Evolutionary conservation across 352 stramenopile species (phyloP), one percentile per base, ranked within the genome.

Genomic region (Phytophthora pinifolia): DNA sequence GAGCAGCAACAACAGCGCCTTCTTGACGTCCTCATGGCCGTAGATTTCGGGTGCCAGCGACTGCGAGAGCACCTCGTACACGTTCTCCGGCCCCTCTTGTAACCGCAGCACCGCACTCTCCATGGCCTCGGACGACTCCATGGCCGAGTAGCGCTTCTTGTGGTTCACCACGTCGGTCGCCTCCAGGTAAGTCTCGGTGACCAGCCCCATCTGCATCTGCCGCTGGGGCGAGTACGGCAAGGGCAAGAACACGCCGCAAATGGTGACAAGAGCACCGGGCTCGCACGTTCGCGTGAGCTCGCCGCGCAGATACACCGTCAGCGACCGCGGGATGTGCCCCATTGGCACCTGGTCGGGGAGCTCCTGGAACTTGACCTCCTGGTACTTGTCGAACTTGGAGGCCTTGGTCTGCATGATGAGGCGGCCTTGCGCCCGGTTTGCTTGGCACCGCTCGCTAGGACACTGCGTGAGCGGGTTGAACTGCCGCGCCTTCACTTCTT

Each of bases 21-120:
- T 98, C 80, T 99, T 99, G 9, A 99, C 97, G 74, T 99, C 96
- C 45, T 98, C 96, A 59, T 99, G 96, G 5, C 98, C 98, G 74
- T 98, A 99, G 46, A 99, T 99, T 83, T 99, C 97, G 0, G 98
- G 98, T 13, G 98, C 98, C 66, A 99, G 97, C 12, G 87, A 97
- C 49, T 90, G 78, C 6, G 96, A 96, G 3, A 99, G 70, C 51
- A 94, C 83, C 10, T 96, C 90, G 52, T 99, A 98, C 73, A 96
- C 72, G 62, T 93, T 89, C 14, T 59, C 66, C 1, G 61, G 44
- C 4, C 66, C 74, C 52, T 96, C 79, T 39, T 92, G 83, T 6
- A 93, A 74, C 29, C 66, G 60, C 18, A 90, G 36, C 36, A 95
- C 79, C 1, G 74, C 80, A 32, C 76, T 83, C 46, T 94, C 83